Base-by-base conservation (phyloP, 345 rosid species). In the Lepidium africanum region DNA sequence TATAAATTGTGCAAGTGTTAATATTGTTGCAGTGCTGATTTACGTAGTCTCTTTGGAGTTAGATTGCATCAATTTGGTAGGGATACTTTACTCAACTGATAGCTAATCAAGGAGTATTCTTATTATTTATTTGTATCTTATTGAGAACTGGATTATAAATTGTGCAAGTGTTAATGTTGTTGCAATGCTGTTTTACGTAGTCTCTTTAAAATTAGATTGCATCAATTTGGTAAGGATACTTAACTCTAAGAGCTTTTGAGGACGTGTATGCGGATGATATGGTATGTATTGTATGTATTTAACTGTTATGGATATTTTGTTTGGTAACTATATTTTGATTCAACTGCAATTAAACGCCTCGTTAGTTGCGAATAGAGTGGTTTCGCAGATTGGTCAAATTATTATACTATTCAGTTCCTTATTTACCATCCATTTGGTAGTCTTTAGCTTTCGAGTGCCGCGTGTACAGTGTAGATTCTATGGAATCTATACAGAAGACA, bases 261-360 rank as follows among this genome's bases (percentile, higher is more conserved):
- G 47, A 59, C 68, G 56, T 59, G 30, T 49, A 50, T 76, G 27
- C 46, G 67, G 57, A 59, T 77, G 17, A 25, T 63, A 59, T 67
- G 51, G 53, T 61, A 36, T 65, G 59, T 65, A 36, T 65, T 60
- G 53, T 61, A 36, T 65, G 59, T 65, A 36, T 65, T 60, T 51
- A 23, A 69, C 52, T 75, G 62, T 51, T 75, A 10, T 57, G 14
- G 14, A 45, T 14, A 8, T 62, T 17, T 23, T 52, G 9, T 60
- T 59, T 61, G 61, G 64, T 53, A 37, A 46, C 33, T 55, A 40
- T 59, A 3, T 38, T 53, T 13, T 23, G 15, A 45, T 61, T 37
- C 30, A 43, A 16, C 19, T 9, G 49, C 16, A 36, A 55, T 16
- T 3, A 48, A 49, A 16, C 59, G 37, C 11, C 41, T 4, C 3